Percentiles rank a stretch among this genome's conserved stretches.
Conservation (phyloP, 176 grass and related monocot genomes). For the Oryza punctata region DNA sequence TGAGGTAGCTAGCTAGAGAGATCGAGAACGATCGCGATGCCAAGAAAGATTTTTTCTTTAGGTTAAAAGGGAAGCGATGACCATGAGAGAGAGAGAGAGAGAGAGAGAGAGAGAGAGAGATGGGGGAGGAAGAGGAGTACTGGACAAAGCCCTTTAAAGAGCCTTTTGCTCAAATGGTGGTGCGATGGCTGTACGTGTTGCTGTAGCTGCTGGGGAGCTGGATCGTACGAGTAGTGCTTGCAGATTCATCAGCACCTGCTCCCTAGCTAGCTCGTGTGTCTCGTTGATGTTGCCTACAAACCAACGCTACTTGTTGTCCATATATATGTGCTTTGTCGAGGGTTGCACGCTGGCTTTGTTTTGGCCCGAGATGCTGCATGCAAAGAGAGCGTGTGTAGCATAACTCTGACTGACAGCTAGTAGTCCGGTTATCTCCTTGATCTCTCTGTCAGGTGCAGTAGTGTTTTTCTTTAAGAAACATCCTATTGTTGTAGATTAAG, state of each 20-base stretch:
- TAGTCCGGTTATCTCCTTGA: not conserved
- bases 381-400: not conserved
- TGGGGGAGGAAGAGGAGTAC: conserved; percentile 4
- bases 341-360: not conserved
- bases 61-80: conserved; percentile 25
- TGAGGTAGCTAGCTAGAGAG: not conserved
- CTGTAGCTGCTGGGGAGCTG: conserved; percentile 34
- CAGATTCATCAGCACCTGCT: conserved; percentile 35
- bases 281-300: conserved; percentile 7
- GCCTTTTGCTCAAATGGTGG: conserved; percentile 65
- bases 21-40: not conserved
- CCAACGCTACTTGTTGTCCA: not conserved
- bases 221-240: conserved; percentile 28
- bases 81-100: not conserved
- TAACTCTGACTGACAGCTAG: not conserved
- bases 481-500: too few species aligned
- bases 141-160: conserved; percentile 64
- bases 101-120: conserved; percentile 9
- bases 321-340: not conserved
- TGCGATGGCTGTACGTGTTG: conserved; percentile 38
- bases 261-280: conserved; percentile 5
- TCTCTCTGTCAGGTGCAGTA: not conserved
- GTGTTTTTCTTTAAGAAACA: too few species aligned
- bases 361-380: not conserved
- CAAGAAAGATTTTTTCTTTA: conserved; percentile 49